phyloP scores from a whole-genome alignment of 345 rosid species.

The Viola odorata region DNA sequence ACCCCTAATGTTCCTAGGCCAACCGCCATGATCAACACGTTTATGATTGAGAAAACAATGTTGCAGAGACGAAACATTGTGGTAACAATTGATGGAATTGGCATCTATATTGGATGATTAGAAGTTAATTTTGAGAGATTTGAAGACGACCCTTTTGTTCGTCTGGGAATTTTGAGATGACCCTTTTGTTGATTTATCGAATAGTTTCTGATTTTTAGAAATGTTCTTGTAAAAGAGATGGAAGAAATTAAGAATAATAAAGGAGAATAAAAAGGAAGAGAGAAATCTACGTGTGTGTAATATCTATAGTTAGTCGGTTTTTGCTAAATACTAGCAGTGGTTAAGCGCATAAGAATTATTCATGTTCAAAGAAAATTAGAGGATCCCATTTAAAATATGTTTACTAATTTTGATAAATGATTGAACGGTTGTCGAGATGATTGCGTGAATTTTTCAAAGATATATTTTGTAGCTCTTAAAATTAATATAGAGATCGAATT shows the following conservation, averaged over 20 bases:
- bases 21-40: constrained; percentile 10
- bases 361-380: too few relatives aligned
- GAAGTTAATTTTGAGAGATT: not conserved
- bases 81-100: not conserved
- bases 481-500: too few relatives aligned
- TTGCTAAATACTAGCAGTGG: too few relatives aligned
- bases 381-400: too few relatives aligned
- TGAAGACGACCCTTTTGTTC: not conserved
- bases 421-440: too few relatives aligned
- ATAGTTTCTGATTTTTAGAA: not conserved
- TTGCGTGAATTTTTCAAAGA: too few relatives aligned
- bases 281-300: too few relatives aligned
- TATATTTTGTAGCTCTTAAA: too few relatives aligned
- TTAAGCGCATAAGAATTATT: too few relatives aligned
- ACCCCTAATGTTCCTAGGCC: constrained; percentile 13
- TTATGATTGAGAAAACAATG: constrained; percentile 8
- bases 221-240: not conserved
- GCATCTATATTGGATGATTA: not conserved
- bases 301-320: too few relatives aligned
- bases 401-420: too few relatives aligned
- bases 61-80: constrained; percentile 20
- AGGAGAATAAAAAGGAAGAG: too few relatives aligned
- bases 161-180: not conserved
- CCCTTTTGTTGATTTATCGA: not conserved
- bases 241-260: not conserved